Evolutionary conservation across 768 basidiomycete genomes (phyloP).

Genomic region (Kwoniella heveanensis): DNA sequence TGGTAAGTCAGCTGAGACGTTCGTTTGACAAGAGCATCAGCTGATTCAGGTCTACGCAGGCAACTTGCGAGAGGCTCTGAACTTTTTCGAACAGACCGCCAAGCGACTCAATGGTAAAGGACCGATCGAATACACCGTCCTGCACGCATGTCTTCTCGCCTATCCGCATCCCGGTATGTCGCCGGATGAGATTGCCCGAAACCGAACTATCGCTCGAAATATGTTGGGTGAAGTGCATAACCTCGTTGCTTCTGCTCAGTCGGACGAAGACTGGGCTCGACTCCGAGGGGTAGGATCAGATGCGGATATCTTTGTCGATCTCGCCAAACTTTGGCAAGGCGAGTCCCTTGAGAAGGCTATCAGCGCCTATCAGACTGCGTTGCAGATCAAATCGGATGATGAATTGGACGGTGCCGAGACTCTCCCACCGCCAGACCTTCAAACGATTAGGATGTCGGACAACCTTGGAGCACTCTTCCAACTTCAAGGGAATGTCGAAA

Average conservation of each 20-base stretch:
- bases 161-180: slow-evolving; percentile 78
- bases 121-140: slow-evolving; percentile 75
- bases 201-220: slow-evolving; percentile 73
- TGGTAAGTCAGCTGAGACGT: slow-evolving; percentile 60
- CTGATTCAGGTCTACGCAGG: slow-evolving; percentile 21
- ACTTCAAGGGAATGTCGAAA: slow-evolving; percentile 61
- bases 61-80: slow-evolving; percentile 54
- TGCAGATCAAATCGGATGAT: slow-evolving; percentile 64
- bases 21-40: not conserved
- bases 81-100: slow-evolving; percentile 54
- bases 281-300: slow-evolving; percentile 71
- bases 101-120: slow-evolving; percentile 59
- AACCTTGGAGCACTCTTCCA: slow-evolving; percentile 78
- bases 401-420: slow-evolving; percentile 52
- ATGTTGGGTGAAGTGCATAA: slow-evolving; percentile 66
- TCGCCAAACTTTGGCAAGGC: slow-evolving; percentile 83
- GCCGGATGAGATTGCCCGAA: slow-evolving; percentile 69
- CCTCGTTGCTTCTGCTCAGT: slow-evolving; percentile 60
- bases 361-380: slow-evolving; percentile 72
- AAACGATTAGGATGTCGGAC: slow-evolving; percentile 73
- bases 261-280: slow-evolving; percentile 53
- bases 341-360: slow-evolving; percentile 74
- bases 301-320: slow-evolving; percentile 84
- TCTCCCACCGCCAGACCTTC: slow-evolving; percentile 27
- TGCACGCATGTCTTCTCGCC: slow-evolving; percentile 86